Base-by-base conservation (phyloP, 1,284 basidiomycete species). In the Tremellales sp. region DNA sequence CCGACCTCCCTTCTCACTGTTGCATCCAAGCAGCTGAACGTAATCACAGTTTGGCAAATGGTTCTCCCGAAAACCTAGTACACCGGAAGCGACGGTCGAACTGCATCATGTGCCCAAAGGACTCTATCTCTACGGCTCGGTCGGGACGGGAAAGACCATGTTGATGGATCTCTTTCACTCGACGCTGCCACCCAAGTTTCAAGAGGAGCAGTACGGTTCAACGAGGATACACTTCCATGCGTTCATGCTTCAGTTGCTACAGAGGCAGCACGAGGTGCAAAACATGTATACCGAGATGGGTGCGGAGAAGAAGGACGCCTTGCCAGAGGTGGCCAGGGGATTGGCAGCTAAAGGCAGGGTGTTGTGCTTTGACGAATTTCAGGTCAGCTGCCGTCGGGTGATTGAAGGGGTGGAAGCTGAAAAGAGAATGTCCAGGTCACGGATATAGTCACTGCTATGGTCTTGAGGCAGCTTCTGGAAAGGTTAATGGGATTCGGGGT, bases 201-300 rank as follows among this genome's bases (percentile, higher is more conserved):
- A 60, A 29, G 37, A 25, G 6, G 57, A 56, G 5, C 56, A 61
- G 41, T 69, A 65, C 48, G 67, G 67, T 50, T 90, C 89, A 66
- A 85, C 86, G 32, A 80, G 94, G 29, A 88, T 97, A 16, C 94
- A 98, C 72, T 98, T 98, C 66, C 91, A 95, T 65, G 86, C 88
- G 0, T 98, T 99, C 77, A 98, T 99, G 95, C 85, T 97, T 55
- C 94, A 98, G 65, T 92, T 97, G 21, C 89, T 97, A 69, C 94
- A 94, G 66, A 83, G 92, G 9, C 67, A 69, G 45, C 69, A 71
- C 46, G 51, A 51, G 27, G 76, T 94, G 5, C 92, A 95, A 60
- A 82, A 82, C 2, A 81, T 54, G 37, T 71, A 68, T 45, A 58
- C 49, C 24, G 53, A 46, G 21, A 77, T 45, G 77, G 81, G 54